A percentile compares a stretch with the other conserved stretches of the same genome.
These are phyloP conservation scores for Verticillium alfalfae DNA, from an alignment of 2,329 filamentous ascomycete species.

Conservation along the genomic window DNA sequence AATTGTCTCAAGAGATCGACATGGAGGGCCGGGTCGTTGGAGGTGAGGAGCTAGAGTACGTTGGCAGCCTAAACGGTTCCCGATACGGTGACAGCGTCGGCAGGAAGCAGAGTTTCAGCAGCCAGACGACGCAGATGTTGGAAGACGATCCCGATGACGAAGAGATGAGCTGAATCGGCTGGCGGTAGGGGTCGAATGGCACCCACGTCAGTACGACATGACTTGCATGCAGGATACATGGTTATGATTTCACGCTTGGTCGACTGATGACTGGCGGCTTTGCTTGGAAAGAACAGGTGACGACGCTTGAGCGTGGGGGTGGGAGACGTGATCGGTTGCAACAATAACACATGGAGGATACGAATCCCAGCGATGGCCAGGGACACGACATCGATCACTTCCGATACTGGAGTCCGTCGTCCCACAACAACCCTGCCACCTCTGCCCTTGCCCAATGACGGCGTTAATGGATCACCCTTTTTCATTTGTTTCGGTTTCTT, in stretches of 20 bases:
- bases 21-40: slow-evolving; percentile 86
- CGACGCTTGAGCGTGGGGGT: not conserved
- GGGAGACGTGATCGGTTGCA: not conserved
- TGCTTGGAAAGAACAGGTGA: not conserved
- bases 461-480: not conserved
- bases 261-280: not conserved
- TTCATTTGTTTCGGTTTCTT: not conserved
- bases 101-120: slow-evolving; percentile 56
- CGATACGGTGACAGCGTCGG: slow-evolving; percentile 36
- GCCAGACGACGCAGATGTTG: slow-evolving; percentile 50
- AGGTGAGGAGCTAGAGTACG: slow-evolving; percentile 71
- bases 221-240: not conserved
- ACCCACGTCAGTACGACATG: not conserved
- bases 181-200: not conserved
- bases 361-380: not conserved
- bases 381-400: not conserved
- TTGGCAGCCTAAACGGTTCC: slow-evolving; percentile 41
- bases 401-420: not conserved
- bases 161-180: slow-evolving; percentile 41
- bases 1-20: slow-evolving; percentile 89
- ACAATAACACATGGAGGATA: not conserved
- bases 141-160: slow-evolving; percentile 56
- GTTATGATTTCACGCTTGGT: not conserved
- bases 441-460: not conserved
- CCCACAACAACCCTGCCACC: not conserved